Conservation (phyloP, 1,284 basidiomycete species). For the Boletus semigastroideus region DNA sequence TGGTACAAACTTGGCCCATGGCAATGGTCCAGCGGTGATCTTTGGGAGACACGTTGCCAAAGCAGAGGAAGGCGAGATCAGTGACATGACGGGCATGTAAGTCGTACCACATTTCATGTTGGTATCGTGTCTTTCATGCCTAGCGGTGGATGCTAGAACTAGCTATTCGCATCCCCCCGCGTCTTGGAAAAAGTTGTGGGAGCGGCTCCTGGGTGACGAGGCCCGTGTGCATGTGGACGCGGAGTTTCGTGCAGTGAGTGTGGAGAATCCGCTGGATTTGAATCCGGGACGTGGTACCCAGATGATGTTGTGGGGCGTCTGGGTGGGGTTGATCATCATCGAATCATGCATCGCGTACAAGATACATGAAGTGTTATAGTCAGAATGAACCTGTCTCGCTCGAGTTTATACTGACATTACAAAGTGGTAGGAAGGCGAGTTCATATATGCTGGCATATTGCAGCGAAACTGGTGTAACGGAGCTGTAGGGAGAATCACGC, state of each 20-base stretch:
- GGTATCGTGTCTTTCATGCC: not conserved
- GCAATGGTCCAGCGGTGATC: not conserved
- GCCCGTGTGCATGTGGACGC: not conserved
- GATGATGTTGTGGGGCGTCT: conserved; percentile 2
- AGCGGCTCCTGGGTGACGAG: not conserved
- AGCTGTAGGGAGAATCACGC: too few species aligned
- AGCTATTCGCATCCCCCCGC: conserved; percentile 7
- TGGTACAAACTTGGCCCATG: too few species aligned
- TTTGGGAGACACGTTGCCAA: conserved; percentile 5
- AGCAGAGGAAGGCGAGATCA: not conserved
- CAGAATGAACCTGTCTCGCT: too few species aligned
- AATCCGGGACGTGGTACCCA: not conserved
- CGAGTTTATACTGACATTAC: too few species aligned
- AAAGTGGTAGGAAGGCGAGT: too few species aligned
- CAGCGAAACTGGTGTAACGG: too few species aligned
- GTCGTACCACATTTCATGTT: not conserved
- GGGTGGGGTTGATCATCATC: not conserved
- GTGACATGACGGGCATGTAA: not conserved
- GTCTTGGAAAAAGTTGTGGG: conserved; percentile 3
- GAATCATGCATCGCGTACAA: not conserved
- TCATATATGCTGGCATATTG: too few species aligned
- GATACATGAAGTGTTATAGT: not conserved
- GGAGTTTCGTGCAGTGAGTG: not conserved
- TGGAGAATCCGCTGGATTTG: not conserved
- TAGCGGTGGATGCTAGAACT: not conserved